Conservation (phyloP, 2,329 filamentous ascomycete genomes). For the Blastomyces parvus region DNA sequence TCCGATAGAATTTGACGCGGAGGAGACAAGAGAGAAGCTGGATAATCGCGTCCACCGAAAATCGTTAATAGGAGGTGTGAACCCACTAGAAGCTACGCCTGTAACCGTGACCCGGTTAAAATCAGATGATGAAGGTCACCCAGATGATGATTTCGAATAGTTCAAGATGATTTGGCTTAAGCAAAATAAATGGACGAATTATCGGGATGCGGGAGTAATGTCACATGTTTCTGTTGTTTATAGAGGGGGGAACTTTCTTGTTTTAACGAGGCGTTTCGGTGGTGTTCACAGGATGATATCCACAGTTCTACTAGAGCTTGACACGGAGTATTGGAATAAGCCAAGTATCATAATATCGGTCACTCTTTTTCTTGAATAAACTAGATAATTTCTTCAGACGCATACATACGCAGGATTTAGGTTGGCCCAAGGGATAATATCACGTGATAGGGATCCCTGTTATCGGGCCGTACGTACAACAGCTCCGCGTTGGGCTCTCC, state of each 20-base stretch:
- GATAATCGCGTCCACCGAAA: constrained; percentile 43
- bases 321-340: background rate
- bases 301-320: constrained; percentile 4
- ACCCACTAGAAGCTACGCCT: constrained; percentile 46
- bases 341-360: constrained; percentile 2
- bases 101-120: constrained; percentile 30
- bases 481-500: background rate
- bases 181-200: background rate
- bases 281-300: background rate
- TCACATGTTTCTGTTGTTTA: background rate
- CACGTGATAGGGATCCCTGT: background rate
- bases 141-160: constrained; percentile 42
- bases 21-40: constrained; percentile 46
- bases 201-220: background rate
- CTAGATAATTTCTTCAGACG: background rate
- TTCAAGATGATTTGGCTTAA: background rate
- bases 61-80: constrained; percentile 44
- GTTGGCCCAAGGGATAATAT: background rate
- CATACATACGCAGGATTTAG: background rate
- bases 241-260: background rate
- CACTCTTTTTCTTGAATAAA: background rate
- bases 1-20: constrained; percentile 23
- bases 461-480: background rate
- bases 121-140: constrained; percentile 26
- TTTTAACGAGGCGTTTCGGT: background rate